Evolutionary conservation across 1,284 basidiomycete genomes (phyloP).

Genomic region (Peniophora sp.): DNA sequence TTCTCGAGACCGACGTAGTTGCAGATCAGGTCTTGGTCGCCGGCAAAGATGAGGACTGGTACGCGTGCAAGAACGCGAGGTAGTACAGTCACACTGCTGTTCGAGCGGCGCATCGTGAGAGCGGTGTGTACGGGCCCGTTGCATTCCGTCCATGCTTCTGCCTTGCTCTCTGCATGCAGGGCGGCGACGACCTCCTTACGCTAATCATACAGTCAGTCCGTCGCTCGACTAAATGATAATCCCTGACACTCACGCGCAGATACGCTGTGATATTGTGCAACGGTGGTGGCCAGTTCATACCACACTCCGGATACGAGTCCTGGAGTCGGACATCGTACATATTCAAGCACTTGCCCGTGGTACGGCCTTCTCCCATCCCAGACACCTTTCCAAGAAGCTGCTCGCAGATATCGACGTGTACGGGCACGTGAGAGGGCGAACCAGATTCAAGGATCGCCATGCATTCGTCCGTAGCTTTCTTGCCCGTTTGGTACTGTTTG

Average conservation of each 20-base stretch:
- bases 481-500: conserved; percentile 58
- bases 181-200: conserved; percentile 75
- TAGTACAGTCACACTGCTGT: conserved; percentile 72
- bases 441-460: conserved; percentile 36
- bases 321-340: conserved; percentile 91
- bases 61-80: conserved; percentile 76
- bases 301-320: conserved; percentile 84
- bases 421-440: conserved; percentile 43
- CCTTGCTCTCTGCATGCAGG: conserved; percentile 75
- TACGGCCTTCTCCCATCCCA: conserved; percentile 54
- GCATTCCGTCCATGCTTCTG: conserved; percentile 89
- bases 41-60: conserved; percentile 86
- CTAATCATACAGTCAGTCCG: conserved; percentile 26
- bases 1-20: conserved; percentile 89
- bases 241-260: conserved; percentile 70
- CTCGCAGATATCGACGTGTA: conserved; percentile 64
- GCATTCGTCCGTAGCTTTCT: conserved; percentile 61
- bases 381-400: conserved; percentile 49
- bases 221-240: conserved; percentile 2
- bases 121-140: conserved; percentile 58
- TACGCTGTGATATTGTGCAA: conserved; percentile 73
- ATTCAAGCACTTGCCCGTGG: conserved; percentile 79
- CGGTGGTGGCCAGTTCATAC: conserved; percentile 98
- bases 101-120: conserved; percentile 50
- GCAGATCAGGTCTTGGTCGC: conserved; percentile 95